Percentiles rank a stretch among this genome's conserved stretches.
These are phyloP conservation scores for Xylariaceae sp. DNA, from an alignment of 2,329 filamentous ascomycete species.

Conservation along the genomic window DNA sequence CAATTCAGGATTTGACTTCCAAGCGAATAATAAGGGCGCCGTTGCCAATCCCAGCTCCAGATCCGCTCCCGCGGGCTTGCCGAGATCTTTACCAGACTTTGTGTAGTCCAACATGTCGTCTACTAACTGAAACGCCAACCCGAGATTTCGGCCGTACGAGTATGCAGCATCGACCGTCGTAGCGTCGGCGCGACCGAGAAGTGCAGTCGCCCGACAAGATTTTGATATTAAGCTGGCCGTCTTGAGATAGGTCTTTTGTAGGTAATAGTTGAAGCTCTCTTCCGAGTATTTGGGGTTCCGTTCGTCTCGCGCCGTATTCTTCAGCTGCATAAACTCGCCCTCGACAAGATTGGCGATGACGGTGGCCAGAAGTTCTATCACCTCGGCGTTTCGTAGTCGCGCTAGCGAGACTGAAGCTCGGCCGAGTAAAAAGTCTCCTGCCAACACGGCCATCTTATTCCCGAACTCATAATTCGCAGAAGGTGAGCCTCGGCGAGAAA, in stretches of 20 bases:
- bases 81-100: conserved; percentile 74
- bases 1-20: conserved; percentile 82
- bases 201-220: conserved; percentile 82
- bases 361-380: conserved; percentile 88
- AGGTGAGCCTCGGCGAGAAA: conserved; percentile 75
- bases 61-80: conserved; percentile 93
- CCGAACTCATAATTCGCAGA: conserved; percentile 94
- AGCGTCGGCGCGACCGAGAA: conserved; percentile 73
- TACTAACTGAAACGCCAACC: conserved; percentile 92
- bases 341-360: conserved; percentile 97
- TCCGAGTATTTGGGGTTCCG: conserved; percentile 79
- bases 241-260: conserved; percentile 98
- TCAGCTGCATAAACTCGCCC: conserved; percentile 99
- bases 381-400: conserved; percentile 84
- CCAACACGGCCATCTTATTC: conserved; percentile 98
- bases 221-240: conserved; percentile 95
- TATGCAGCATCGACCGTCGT: conserved; percentile 89
- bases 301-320: conserved; percentile 91
- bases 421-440: conserved; percentile 93
- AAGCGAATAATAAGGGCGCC: conserved; percentile 90
- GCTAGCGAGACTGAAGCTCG: conserved; percentile 91
- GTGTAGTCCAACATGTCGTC: conserved; percentile 99
- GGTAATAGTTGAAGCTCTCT: conserved; percentile 85
- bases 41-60: conserved; percentile 90
- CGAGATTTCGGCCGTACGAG: conserved; percentile 86